Conservation (phyloP, 768 basidiomycete species). For the Lyophyllum semitale region DNA sequence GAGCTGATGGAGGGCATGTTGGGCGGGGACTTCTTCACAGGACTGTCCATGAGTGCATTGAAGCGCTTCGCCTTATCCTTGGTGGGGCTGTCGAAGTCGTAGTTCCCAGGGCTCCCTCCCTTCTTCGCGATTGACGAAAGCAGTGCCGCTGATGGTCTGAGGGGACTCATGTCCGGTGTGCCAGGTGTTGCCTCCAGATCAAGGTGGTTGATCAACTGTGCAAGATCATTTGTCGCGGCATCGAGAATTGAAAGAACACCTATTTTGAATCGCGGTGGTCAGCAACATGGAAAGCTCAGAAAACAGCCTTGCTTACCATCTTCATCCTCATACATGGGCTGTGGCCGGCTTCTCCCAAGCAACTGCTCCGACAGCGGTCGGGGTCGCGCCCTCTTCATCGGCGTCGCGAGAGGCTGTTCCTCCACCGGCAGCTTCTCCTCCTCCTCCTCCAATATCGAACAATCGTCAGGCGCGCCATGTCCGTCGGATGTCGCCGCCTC, state of each 20-base stretch:
- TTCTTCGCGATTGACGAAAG: conserved; percentile 11
- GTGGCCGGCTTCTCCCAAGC: conserved; percentile 48
- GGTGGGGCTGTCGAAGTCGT: conserved; percentile 30
- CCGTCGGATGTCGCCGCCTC: conserved; percentile 59
- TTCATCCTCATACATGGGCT: conserved; percentile 54
- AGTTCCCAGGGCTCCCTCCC: conserved; percentile 17
- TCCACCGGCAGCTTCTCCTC: conserved; percentile 18
- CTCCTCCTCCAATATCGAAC: conserved; percentile 15
- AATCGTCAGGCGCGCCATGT: conserved; percentile 34
- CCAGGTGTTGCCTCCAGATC: conserved; percentile 79
- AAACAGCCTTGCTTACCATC: conserved; percentile 39
- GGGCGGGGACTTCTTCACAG: conserved; percentile 21
- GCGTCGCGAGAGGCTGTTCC: conserved; percentile 31
- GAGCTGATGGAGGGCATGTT: conserved; percentile 45
- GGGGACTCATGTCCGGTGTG: conserved; percentile 49
- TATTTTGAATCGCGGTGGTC: conserved; percentile 22
- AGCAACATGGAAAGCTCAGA: conserved; percentile 5
- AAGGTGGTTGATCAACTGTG: conserved; percentile 76
- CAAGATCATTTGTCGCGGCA: conserved; percentile 80
- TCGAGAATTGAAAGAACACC: conserved; percentile 72
- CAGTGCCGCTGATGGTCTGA: conserved; percentile 35
- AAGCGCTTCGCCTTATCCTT: conserved; percentile 25
- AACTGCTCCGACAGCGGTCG: conserved; percentile 70
- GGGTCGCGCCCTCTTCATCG: conserved; percentile 46
- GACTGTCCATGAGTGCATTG: conserved; percentile 1